phyloP scores from a whole-genome alignment of 1,284 basidiomycete genomes.

The Anthracocystis setariae region DNA sequence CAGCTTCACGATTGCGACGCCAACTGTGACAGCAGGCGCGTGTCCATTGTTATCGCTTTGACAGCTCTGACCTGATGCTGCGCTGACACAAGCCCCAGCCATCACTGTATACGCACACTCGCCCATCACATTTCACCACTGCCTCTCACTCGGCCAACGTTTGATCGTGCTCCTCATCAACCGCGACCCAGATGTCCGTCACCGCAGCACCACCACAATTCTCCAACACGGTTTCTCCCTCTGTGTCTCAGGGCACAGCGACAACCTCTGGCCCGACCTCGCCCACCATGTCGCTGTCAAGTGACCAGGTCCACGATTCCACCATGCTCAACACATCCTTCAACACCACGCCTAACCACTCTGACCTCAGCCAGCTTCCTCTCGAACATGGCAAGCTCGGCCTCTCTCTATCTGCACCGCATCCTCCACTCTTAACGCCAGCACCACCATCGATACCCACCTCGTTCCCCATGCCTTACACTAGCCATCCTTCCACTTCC shows the following conservation, averaged over 20 bases:
- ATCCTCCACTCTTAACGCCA: conserved; percentile 1
- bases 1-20: too few species aligned
- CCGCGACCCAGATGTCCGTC: conserved; percentile 15
- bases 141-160: neutral
- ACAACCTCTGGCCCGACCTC: conserved; percentile 8
- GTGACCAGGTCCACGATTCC: conserved; percentile 14
- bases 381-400: conserved; percentile 15
- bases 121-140: neutral
- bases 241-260: conserved; percentile 1
- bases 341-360: conserved; percentile 6
- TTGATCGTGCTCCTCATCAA: neutral
- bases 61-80: too few species aligned
- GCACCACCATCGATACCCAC: conserved; percentile 1
- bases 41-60: too few species aligned
- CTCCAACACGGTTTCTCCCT: conserved; percentile 2
- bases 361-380: neutral
- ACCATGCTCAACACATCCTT: conserved; percentile 27
- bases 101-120: too few species aligned
- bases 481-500: conserved; percentile 1
- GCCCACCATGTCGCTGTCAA: conserved; percentile 11
- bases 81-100: too few species aligned
- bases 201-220: conserved; percentile 2
- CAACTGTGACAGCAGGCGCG: too few species aligned
- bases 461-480: conserved; percentile 3
- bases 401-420: conserved; percentile 4